These are phyloP conservation scores for Nicotiana knightiana DNA, from an alignment of 257 asterid genomes.

Conservation along the genomic window DNA sequence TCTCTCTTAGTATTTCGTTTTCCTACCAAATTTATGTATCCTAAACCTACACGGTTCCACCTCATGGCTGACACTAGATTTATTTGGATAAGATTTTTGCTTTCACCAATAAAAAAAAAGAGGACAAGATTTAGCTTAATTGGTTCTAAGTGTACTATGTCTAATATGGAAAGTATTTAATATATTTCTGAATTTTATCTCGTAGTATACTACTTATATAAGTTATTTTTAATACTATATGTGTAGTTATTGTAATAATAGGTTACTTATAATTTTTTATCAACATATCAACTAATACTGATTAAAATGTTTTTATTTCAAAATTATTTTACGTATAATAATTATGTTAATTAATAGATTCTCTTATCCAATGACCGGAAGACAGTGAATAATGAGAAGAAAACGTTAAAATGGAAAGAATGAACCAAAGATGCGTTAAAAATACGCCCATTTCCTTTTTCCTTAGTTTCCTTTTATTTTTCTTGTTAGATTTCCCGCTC, in stretches of 20 bases:
- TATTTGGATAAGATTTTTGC: background rate
- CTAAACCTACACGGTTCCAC: background rate
- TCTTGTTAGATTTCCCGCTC: background rate
- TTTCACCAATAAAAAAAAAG: too few species aligned
- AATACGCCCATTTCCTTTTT: background rate
- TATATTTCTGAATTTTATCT: too few species aligned
- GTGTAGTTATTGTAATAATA: too few species aligned
- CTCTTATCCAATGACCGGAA: background rate
- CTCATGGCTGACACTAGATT: background rate
- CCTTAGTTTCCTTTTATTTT: background rate
- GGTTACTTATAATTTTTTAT: too few species aligned
- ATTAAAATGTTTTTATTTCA: too few species aligned
- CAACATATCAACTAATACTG: too few species aligned
- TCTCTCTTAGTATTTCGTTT: background rate
- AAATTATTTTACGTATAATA: too few species aligned
- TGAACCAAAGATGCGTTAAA: background rate
- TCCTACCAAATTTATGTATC: background rate
- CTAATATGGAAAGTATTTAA: background rate
- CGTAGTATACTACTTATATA: too few species aligned
- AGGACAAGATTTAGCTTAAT: too few species aligned
- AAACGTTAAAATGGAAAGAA: background rate
- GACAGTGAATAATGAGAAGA: too few species aligned
- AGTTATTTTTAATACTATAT: too few species aligned
- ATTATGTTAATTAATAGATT: background rate
- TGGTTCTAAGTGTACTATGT: background rate